These are phyloP conservation scores for Rhodosporidiobolus sp. DNA, from an alignment of 768 basidiomycete species.

Conservation along the genomic window DNA sequence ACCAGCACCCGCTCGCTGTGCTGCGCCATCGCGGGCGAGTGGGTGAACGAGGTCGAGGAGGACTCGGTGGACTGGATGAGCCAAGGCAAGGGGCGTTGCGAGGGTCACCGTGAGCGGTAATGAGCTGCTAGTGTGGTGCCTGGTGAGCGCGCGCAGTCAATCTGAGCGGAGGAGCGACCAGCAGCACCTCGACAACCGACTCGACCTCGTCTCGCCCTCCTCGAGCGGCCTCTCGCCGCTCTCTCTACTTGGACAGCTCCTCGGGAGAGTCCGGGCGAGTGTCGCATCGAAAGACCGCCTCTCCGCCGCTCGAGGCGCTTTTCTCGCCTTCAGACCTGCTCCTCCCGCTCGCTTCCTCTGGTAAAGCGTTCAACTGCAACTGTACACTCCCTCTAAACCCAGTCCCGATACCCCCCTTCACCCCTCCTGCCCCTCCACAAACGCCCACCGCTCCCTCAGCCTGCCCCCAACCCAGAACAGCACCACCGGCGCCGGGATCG, in stretches of 20 bases:
- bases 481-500: background rate
- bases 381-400: no score
- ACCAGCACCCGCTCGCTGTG: slow-evolving; percentile 51
- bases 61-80: background rate
- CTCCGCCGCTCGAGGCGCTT: no score
- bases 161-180: background rate
- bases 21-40: background rate
- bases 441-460: slow-evolving; percentile 2
- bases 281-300: no score
- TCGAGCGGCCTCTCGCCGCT: no score
- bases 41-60: background rate
- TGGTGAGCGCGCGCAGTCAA: no score
- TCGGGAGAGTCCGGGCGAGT: no score
- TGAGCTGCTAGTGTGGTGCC: slow-evolving; percentile 61
- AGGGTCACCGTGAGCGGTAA: no score
- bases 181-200: background rate
- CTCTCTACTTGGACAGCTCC: no score
- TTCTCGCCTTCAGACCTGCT: no score
- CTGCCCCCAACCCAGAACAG: background rate
- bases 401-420: no score
- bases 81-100: background rate
- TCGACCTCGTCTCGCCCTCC: background rate
- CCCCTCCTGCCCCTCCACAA: background rate
- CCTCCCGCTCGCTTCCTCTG: no score
- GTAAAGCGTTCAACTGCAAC: no score